Base-by-base conservation (phyloP, 1,139 yeast species). In the Pneumocystis carinii region DNA sequence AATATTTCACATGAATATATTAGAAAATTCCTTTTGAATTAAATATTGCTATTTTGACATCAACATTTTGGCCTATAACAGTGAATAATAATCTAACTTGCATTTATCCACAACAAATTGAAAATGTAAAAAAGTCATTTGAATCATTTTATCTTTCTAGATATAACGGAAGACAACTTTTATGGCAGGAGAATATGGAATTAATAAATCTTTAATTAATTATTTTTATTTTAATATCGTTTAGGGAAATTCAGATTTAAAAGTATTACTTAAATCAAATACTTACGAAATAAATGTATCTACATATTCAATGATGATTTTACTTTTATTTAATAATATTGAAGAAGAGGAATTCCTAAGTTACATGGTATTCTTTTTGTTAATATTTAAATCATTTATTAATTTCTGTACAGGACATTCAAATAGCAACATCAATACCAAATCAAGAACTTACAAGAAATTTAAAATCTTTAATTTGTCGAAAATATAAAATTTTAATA, bases 241-340 rank as follows among this genome's bases (percentile, higher is more conserved):
- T 67, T 97, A 90, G 69, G 79, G 94, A 64, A 70, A 71, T 42
- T 75, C 76, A 2, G 70, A 72, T 53, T 42, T 64, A 56, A 77
- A 85, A 62, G 81, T 84, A 68, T 78, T 84, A 39, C 85, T 83
- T 68, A 84, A 85, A 7, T 80, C 83, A 58, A 80, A 83, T 61
- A 82, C 87, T 0, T 90, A 92, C 71, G 94, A 87, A 65, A 81
- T 90, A 62, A 87, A 84, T 68, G 79, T 90, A 81, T 85, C 96
- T 0, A 81, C 95, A 0, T 83, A 84, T 68, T 88, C 96, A 15
- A 94, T 89, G 60, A 76, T 87, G 0, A 83, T 92, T 27, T 80
- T 92, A 73, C 72, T 88, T 64, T 78, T 89, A 60, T 92, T 92
- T 73, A 82, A 82, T 39, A 82, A 83, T 1, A 78, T 78, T 15